phyloP scores from a whole-genome alignment of 768 basidiomycete species.

The Leucocoprinus sp. region DNA sequence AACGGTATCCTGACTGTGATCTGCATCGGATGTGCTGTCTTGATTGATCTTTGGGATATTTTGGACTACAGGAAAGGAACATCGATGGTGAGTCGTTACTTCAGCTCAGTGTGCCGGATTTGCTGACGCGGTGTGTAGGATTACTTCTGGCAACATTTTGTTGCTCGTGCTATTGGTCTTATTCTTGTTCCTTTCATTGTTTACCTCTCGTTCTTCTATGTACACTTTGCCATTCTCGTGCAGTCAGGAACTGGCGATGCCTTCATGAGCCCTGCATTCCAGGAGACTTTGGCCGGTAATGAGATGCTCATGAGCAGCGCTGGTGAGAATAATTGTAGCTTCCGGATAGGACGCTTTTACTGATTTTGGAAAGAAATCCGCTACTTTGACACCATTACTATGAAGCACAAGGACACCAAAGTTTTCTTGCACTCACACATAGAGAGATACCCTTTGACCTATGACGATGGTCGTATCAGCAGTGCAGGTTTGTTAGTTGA shows the following conservation, averaged over 20 bases:
- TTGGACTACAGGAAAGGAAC: conserved; percentile 74
- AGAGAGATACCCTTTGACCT: conserved; percentile 86
- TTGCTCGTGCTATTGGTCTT: conserved; percentile 74
- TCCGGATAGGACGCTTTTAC: not conserved
- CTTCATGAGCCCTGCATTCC: conserved; percentile 98
- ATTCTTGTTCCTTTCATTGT: conserved; percentile 85
- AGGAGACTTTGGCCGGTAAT: conserved; percentile 89
- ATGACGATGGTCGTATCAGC: conserved; percentile 92
- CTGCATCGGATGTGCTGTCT: conserved; percentile 83
- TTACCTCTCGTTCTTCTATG: conserved; percentile 93
- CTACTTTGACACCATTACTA: conserved; percentile 82
- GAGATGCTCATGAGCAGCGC: conserved; percentile 88
- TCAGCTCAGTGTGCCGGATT: not conserved
- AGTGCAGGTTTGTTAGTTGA: conserved; percentile 59
- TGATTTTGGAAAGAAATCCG: conserved; percentile 62
- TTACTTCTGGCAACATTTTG: conserved; percentile 84
- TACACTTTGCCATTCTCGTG: conserved; percentile 85
- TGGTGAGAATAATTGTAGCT: conserved; percentile 42
- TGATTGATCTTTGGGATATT: conserved; percentile 92
- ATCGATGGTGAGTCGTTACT: conserved; percentile 52
- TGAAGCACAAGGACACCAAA: conserved; percentile 91
- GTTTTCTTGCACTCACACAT: conserved; percentile 90
- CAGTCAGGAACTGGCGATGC: conserved; percentile 88
- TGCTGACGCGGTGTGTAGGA: conserved; percentile 40
- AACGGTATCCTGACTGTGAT: conserved; percentile 90